Evolutionary conservation across 129 eudicot genomes (phyloP).

Genomic region (Saposhnikovia divaricata): DNA sequence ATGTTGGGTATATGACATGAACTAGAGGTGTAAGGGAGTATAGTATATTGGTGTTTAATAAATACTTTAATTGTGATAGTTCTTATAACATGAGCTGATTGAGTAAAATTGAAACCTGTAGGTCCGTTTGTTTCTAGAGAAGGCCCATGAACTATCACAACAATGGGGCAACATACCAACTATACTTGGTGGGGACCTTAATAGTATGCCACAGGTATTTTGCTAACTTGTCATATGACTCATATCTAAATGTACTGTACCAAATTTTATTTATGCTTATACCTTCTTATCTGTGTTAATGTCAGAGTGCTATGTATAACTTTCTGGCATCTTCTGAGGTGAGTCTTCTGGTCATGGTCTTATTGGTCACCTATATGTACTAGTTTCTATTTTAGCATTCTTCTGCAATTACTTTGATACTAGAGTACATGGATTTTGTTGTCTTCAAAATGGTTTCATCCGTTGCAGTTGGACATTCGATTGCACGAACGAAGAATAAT

Average conservation of each 20-base stretch:
- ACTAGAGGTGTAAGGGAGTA: not conserved
- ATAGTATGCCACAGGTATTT: constrained; percentile 68
- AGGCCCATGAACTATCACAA: constrained; percentile 54
- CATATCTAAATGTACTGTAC: not conserved
- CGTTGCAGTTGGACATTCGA: constrained; percentile 59
- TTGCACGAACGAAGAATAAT: constrained; percentile 54
- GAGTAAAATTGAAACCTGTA: constrained; percentile 19
- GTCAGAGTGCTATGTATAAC: constrained; percentile 78
- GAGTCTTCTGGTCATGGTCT: constrained; percentile 13
- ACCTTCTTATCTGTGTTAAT: constrained; percentile 12
- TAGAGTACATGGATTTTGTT: constrained; percentile 1
- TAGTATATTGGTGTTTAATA: not conserved
- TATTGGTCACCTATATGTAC: not conserved
- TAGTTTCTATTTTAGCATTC: not conserved
- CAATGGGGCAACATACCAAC: constrained; percentile 71
- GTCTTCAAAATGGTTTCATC: not conserved
- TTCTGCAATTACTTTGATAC: constrained; percentile 1
- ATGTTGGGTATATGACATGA: not conserved
- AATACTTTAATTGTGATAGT: not conserved
- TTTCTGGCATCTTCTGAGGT: constrained; percentile 74
- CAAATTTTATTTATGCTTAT: not conserved
- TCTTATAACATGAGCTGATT: not conserved
- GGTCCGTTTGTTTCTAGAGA: constrained; percentile 71
- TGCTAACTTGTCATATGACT: not conserved
- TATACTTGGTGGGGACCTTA: constrained; percentile 70